Base-by-base conservation (phyloP, 1,139 yeast genomes). In the Saccharomycopsis hybrid region DNA sequence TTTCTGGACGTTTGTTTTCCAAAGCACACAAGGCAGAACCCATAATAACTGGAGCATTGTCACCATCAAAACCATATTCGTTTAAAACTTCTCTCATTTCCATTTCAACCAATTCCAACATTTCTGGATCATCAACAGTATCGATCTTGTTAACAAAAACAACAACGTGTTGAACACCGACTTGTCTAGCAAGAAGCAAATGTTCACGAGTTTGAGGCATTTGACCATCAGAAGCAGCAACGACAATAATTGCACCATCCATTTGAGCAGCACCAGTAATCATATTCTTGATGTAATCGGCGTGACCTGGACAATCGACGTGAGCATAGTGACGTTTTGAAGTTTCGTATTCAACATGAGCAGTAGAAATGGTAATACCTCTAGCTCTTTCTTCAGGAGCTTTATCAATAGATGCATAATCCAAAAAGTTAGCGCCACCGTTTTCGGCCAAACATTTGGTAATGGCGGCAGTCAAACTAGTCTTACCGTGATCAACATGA, bases 181-280 rank as follows among this genome's bases (percentile, higher is more conserved):
- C 97, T 77, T 92, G 98, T 78, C 97, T 89, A 58, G 98, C 98
- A 66, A 92, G 82, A 71, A 92, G 76, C 76, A 92, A 78, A 74
- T 92, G 98, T 76, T 92, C 98, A 77, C 97, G 86, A 62, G 98
- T 94, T 77, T 92, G 98, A 66, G 97, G 97, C 98, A 92, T 92
- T 74, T 90, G 96, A 66, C 98, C 98, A 66, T 92, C 98, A 55
- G 96, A 78, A 58, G 98, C 98, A 65, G 97, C 97, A 70, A 92
- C 98, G 59, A 92, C 98, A 74, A 92, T 90, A 64, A 92, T 90
- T 60, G 97, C 98, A 77, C 97, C 97, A 70, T 92, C 98, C 97
- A 90, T 90, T 71, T 92, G 96, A 62, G 97, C 96, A 63, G 97
- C 97, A 82, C 97, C 97, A 60, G 97, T 88, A 71, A 92, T 92